Conservation (phyloP, 176 grass and related monocot species). For the Miscanthus lutarioriparius region DNA sequence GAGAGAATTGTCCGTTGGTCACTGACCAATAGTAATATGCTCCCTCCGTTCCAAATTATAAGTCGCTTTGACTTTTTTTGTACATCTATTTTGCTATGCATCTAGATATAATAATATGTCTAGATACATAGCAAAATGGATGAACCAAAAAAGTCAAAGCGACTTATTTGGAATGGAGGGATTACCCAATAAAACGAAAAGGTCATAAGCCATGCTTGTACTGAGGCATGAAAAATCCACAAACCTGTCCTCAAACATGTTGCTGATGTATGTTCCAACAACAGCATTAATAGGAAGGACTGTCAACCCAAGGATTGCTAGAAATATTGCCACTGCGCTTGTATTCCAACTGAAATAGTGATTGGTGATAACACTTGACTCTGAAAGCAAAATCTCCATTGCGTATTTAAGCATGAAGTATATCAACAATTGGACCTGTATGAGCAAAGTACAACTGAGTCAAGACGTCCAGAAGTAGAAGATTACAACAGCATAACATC, state of each 20-base stretch:
- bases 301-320: slow-evolving; percentile 85
- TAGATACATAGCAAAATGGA: no score
- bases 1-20: not conserved
- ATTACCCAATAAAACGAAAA: not conserved
- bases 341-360: slow-evolving; percentile 97
- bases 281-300: slow-evolving; percentile 97
- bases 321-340: slow-evolving; percentile 86
- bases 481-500: not conserved
- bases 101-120: no score
- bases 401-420: slow-evolving; percentile 99
- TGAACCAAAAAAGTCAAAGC: no score
- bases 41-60: no score
- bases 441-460: slow-evolving; percentile 8
- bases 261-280: slow-evolving; percentile 93
- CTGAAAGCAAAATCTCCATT: slow-evolving; percentile 96
- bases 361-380: slow-evolving; percentile 92
- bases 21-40: not conserved
- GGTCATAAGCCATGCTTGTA: not conserved
- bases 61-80: no score
- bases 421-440: slow-evolving; percentile 91
- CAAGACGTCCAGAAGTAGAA: slow-evolving; percentile 1
- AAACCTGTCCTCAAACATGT: slow-evolving; percentile 99
- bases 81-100: no score
- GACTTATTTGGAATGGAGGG: no score
- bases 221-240: slow-evolving; percentile 16